Conservation (phyloP, 306 rosid species). For the Cicer cuneatum region DNA sequence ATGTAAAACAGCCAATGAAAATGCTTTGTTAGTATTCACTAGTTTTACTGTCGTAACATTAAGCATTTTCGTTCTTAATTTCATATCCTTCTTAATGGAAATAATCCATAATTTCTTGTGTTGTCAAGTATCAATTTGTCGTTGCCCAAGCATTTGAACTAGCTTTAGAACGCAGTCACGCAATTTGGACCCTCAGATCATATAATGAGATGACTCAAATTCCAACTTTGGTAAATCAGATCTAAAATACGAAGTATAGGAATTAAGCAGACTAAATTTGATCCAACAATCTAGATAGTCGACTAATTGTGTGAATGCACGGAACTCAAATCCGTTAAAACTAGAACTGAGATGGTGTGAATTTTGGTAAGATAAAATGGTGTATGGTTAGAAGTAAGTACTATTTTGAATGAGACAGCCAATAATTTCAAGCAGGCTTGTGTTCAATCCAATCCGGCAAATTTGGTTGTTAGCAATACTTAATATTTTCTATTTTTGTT, state of each 20-base stretch:
- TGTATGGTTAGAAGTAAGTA: not conserved
- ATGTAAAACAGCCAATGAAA: too few species aligned
- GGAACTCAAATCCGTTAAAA: not conserved
- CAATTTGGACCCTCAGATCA: not conserved
- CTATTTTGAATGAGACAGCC: too few species aligned
- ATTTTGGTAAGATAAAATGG: conserved; percentile 4
- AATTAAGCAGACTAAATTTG: not conserved
- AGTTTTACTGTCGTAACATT: too few species aligned
- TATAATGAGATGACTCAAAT: not conserved
- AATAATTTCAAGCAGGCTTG: too few species aligned
- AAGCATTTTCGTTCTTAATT: not conserved
- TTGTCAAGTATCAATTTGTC: not conserved
- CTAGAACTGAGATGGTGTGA: not conserved
- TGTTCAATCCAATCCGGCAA: too few species aligned
- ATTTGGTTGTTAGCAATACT: too few species aligned
- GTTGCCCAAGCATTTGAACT: not conserved
- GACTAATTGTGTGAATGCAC: not conserved
- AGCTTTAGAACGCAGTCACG: not conserved
- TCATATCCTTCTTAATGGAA: not conserved
- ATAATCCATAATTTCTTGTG: not conserved
- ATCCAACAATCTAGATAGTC: not conserved
- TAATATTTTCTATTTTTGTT: too few species aligned
- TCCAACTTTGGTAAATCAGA: not conserved
- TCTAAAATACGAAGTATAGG: not conserved
- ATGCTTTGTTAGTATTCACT: too few species aligned